These are phyloP conservation scores for Saccharomycopsis babjevae DNA, from an alignment of 805 yeast genomes.

Conservation along the genomic window DNA sequence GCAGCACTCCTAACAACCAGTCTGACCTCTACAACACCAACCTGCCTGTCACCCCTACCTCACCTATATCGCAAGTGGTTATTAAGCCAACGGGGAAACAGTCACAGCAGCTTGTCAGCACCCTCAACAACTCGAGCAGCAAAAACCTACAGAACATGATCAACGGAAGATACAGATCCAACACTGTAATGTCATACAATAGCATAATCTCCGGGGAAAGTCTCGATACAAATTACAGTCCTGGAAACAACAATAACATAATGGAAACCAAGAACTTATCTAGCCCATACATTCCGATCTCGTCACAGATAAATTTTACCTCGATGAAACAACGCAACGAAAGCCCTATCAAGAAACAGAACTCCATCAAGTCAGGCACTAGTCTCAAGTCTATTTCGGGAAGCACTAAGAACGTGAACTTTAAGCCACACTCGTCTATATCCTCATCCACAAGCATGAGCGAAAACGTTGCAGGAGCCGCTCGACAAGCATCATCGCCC, in stretches of 20 bases:
- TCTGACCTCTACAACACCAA: neutral
- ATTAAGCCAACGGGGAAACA: neutral
- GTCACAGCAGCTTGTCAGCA: neutral
- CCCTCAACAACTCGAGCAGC: neutral
- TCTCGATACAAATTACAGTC: neutral
- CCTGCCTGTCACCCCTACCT: neutral
- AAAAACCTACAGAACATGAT: conserved; percentile 14
- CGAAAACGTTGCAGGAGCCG: neutral
- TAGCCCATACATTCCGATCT: neutral
- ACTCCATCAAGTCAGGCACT: neutral
- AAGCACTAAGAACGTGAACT: neutral
- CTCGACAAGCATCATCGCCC: neutral
- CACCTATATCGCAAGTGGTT: neutral
- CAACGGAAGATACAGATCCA: conserved; percentile 14
- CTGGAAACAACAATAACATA: neutral
- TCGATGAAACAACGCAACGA: neutral
- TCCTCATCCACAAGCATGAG: neutral
- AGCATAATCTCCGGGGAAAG: conserved; percentile 5
- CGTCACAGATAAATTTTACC: neutral
- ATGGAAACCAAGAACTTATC: neutral
- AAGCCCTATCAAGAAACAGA: neutral
- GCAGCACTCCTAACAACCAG: neutral
- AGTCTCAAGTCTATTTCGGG: neutral
- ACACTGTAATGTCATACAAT: conserved; percentile 13
- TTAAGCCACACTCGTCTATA: neutral